Evolutionary conservation across 306 rosid genomes (phyloP), one percentile per base, ranked within the genome.

Genomic region (Cicer arietinum): DNA sequence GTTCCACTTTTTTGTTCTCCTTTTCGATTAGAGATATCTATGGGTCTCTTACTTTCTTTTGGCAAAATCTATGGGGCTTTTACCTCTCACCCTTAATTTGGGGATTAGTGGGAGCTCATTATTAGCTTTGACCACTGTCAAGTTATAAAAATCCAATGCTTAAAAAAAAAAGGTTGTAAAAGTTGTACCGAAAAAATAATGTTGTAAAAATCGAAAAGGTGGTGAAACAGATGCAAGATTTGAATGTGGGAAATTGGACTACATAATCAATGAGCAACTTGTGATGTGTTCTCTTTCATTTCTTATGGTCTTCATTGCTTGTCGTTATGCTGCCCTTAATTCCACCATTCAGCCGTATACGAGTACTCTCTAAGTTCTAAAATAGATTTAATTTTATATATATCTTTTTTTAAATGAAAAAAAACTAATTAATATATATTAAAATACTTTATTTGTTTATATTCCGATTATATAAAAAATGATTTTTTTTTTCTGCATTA

Each of bases 91-190:
- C 77, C 83, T 68, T 57, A 65, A 79, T 54, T 64, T 83, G 25
- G 78, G 81, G 85, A 65, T 64, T 75, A 57, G 73, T 72, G 83
- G 52, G 73, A 65, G 22, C 76, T 77, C 77, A 83, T 87, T 62
- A 83, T 80, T 66, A 78, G 45, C 69, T 63, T 73, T 67, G 74
- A 61, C 78, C 81, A 41, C 57, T 10, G 50, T 25, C 52, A 25
- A 50, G 73, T 42, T 63, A 42, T 25, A 67, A 63, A 72, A 35
- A 71, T 52, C 68, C 44, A 79, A 71, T 22, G 30, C 30, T 22
- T 22, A 22, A 1, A 22, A 22, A 22, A 22, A 22, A 22, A 22
- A 22, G 30, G 30, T 22, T 22, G 30, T 22, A 22, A 22, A 22
- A 22, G 0, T 22, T 22, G 30, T 22, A 22, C 30, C 30, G 2